These are phyloP conservation scores for sweet orange (Citrus sinensis) DNA, from an alignment of 345 rosid species.

Conservation along the genomic window DNA sequence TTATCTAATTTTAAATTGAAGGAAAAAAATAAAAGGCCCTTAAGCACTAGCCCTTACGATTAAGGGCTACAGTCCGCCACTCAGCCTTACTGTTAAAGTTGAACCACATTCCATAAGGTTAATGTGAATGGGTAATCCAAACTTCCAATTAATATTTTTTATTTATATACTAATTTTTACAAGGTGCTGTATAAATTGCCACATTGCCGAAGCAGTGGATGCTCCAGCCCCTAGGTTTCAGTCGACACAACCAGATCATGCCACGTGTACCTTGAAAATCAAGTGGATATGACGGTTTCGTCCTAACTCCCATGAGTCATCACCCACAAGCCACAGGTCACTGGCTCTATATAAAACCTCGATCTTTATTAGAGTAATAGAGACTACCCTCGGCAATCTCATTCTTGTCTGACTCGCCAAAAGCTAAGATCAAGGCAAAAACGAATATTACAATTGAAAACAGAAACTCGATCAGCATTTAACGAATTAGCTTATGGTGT, in stretches of 20 bases:
- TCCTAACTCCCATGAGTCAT: neutral
- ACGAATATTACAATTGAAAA: neutral
- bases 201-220: neutral
- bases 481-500: constrained; percentile 46
- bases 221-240: neutral
- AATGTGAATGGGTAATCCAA: too few relatives aligned
- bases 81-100: too few relatives aligned
- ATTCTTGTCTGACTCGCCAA: neutral
- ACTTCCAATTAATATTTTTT: too few relatives aligned
- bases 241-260: neutral
- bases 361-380: too few relatives aligned
- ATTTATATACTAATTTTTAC: neutral
- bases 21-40: too few relatives aligned
- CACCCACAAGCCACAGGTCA: too few relatives aligned
- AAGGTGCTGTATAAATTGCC: constrained; percentile 6
- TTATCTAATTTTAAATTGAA: too few relatives aligned
- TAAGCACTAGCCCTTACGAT: too few relatives aligned
- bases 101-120: too few relatives aligned
- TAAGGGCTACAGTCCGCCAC: too few relatives aligned
- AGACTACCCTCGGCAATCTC: neutral
- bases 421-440: neutral
- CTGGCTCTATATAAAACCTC: too few relatives aligned
- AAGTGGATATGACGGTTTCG: constrained; percentile 9
- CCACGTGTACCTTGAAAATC: constrained; percentile 36
- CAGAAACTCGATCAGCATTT: neutral